Conservation (phyloP, 2,329 filamentous ascomycete species). For the Diplodia corticola region DNA sequence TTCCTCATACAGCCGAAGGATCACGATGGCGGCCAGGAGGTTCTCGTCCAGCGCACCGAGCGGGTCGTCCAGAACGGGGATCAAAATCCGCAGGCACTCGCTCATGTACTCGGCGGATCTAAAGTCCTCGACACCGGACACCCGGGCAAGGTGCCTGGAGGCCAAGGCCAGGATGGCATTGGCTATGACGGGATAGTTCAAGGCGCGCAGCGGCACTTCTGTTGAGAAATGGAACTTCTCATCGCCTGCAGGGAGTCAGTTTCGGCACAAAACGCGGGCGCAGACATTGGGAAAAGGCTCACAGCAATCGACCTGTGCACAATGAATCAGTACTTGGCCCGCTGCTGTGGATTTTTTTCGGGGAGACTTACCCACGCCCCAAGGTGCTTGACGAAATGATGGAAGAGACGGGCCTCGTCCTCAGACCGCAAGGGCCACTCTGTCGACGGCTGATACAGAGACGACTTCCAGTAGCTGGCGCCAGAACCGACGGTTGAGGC, state of each 20-base stretch:
- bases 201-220: slow-evolving; percentile 50
- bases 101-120: slow-evolving; percentile 49
- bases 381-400: slow-evolving; percentile 14
- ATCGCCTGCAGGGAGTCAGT: slow-evolving; percentile 1
- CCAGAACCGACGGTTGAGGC: neutral
- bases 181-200: slow-evolving; percentile 49
- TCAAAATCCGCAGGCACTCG: slow-evolving; percentile 49
- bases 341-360: neutral
- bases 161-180: slow-evolving; percentile 51
- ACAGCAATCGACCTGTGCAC: slow-evolving; percentile 17
- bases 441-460: slow-evolving; percentile 1
- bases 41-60: slow-evolving; percentile 48
- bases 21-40: slow-evolving; percentile 51
- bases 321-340: neutral
- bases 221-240: slow-evolving; percentile 41
- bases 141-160: slow-evolving; percentile 47
- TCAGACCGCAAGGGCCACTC: neutral
- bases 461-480: slow-evolving; percentile 4
- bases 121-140: slow-evolving; percentile 41
- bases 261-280: too few relatives aligned
- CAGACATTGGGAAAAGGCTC: neutral
- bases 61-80: slow-evolving; percentile 47
- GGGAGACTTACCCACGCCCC: neutral
- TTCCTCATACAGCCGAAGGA: slow-evolving; percentile 53
- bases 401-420: slow-evolving; percentile 13